These are phyloP conservation scores for Periconia sp. DNA, from an alignment of 2,329 filamentous ascomycete genomes.

Conservation along the genomic window DNA sequence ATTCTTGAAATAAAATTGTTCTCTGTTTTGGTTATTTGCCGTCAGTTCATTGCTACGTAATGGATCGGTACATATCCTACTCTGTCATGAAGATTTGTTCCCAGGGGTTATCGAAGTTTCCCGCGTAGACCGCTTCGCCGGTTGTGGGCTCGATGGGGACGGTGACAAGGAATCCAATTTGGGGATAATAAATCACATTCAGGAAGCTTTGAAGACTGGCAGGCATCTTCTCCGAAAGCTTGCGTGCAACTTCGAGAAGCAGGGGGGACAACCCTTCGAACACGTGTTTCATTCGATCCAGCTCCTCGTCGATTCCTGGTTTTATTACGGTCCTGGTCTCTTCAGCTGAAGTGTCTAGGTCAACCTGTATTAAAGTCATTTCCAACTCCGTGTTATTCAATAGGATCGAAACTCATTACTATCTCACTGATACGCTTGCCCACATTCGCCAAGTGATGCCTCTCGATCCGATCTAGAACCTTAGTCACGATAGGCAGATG, in stretches of 20 bases:
- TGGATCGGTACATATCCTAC: conserved; percentile 6
- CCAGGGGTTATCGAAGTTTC: conserved; percentile 66
- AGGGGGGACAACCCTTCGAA: conserved; percentile 79
- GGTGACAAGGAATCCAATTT: conserved; percentile 85
- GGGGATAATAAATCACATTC: conserved; percentile 88
- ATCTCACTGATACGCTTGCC: conserved; percentile 72
- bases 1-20: conserved; percentile 84
- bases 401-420: conserved; percentile 33
- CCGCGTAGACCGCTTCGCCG: conserved; percentile 64
- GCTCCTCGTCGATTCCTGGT: conserved; percentile 67
- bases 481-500: conserved; percentile 57
- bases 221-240: conserved; percentile 66
- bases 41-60: no score
- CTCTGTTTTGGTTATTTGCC: conserved; percentile 32
- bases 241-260: conserved; percentile 66
- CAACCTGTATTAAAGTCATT: conserved; percentile 53
- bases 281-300: conserved; percentile 76
- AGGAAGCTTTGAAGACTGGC: conserved; percentile 55
- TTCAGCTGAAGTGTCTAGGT: conserved; percentile 75
- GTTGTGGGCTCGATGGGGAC: conserved; percentile 64
- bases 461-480: conserved; percentile 63
- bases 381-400: neutral
- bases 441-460: conserved; percentile 62
- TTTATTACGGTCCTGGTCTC: conserved; percentile 73
- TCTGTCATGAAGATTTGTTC: conserved; percentile 75